These are phyloP conservation scores for Camellia oleifera DNA, from an alignment of 179 eudicot genomes.

Conservation along the genomic window DNA sequence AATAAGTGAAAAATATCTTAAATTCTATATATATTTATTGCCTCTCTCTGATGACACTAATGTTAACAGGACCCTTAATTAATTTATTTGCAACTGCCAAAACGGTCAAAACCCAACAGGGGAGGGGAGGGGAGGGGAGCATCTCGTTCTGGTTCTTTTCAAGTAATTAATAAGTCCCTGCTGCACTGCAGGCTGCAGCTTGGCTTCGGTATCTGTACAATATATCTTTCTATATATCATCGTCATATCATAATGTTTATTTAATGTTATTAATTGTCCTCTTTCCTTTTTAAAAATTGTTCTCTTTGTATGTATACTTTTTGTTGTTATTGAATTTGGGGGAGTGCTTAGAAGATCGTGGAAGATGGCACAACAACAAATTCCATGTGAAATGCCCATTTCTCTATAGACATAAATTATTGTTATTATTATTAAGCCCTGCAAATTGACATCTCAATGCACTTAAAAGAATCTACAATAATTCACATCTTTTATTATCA, in stretches of 20 bases:
- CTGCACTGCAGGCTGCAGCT: neutral
- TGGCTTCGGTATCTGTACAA: too few species aligned
- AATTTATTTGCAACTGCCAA: neutral
- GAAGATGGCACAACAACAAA: conserved; percentile 12
- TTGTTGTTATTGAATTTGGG: conserved; percentile 6
- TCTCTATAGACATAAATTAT: neutral
- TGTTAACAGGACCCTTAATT: neutral
- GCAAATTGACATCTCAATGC: neutral
- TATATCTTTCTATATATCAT: too few species aligned
- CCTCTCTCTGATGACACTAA: too few species aligned
- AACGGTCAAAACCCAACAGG: conserved; percentile 10
- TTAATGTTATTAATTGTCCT: neutral
- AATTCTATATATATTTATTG: too few species aligned
- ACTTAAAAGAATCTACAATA: too few species aligned
- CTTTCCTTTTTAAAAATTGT: neutral
- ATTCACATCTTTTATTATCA: too few species aligned
- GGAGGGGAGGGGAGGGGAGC: neutral
- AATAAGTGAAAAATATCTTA: too few species aligned
- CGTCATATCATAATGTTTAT: neutral
- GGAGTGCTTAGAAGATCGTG: conserved; percentile 14
- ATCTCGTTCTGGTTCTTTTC: neutral
- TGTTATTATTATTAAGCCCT: neutral
- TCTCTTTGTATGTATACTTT: neutral
- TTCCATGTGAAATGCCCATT: conserved; percentile 16
- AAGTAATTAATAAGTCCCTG: neutral